Evolutionary conservation across 148 eudicot species (phyloP), one percentile per base, ranked within the genome.

Genomic region (Vaccinium macrocarpon): DNA sequence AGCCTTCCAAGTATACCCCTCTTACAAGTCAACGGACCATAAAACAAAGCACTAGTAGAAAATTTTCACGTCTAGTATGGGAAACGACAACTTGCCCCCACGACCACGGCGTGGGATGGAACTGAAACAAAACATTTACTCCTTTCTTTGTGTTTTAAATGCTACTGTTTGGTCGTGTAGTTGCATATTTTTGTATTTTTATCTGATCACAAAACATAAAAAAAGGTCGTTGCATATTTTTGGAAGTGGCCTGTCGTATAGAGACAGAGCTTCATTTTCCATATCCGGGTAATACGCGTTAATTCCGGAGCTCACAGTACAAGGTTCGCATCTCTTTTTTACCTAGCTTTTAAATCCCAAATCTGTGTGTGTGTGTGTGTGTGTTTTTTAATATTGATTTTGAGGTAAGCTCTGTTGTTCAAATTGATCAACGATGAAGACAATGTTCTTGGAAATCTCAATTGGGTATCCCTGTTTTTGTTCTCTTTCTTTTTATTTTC

Each of bases 381-480:
- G n/a, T n/a, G n/a, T 21, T 84, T n/a, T 35, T 35, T 42, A 4
- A 42, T 35, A 6, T 42, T 74, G 42, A 23, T 35, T 73, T 83
- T 75, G 84, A 83, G n/a, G 55, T 46, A 55, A 38, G 46, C 79
- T 66, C 19, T 77, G 51, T 78, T 78, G 68, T 59, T 56, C 56
- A 32, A 53, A 46, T 81, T 70, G 76, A 73, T 57, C 38, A n/a
- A 18, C 9, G 81, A 51, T 53, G 76, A 52, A 50, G 78, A 79
- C 48, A 68, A 73, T 77, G 23, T 79, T 78, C 72, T 72, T 15
- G 66, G 29, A 66, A 84, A 71, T 83, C 62, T 81, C 80, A 80
- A 52, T 23, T 70, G 84, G 82, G 84, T 29, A 76, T 42, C 76
- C 84, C 71, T 81, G 14, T 55, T 81, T 83, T 85, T 75, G 55